Conservation (phyloP, 2,329 filamentous ascomycete genomes). For the Mycocentrospora acerina region DNA sequence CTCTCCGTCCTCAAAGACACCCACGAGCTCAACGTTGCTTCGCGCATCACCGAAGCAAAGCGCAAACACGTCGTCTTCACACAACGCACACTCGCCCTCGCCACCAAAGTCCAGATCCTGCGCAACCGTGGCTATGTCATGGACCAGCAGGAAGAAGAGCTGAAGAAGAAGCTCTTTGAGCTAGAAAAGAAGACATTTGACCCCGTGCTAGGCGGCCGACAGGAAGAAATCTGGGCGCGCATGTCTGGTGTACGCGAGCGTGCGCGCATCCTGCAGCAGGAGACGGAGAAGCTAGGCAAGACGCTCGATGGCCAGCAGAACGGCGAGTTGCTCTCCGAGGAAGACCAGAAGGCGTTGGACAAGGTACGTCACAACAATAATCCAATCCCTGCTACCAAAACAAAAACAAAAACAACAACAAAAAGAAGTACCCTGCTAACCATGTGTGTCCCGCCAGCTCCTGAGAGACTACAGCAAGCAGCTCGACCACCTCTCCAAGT, state of each 20-base stretch:
- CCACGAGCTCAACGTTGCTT: constrained; percentile 75
- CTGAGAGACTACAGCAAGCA: constrained; percentile 81
- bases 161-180: constrained; percentile 69
- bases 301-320: constrained; percentile 49
- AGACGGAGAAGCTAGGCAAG: constrained; percentile 68
- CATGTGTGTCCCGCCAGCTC: constrained; percentile 57
- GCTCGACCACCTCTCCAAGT: constrained; percentile 70
- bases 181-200: constrained; percentile 72
- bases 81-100: constrained; percentile 71
- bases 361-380: constrained; percentile 66
- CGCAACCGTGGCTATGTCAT: constrained; percentile 80
- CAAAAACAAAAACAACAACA: too few species aligned
- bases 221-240: constrained; percentile 84
- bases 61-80: constrained; percentile 72
- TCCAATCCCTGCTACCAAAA: too few species aligned
- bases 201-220: constrained; percentile 70
- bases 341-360: constrained; percentile 70
- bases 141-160: constrained; percentile 74
- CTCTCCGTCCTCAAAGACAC: constrained; percentile 71
- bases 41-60: constrained; percentile 70
- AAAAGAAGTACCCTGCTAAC: too few species aligned
- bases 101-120: constrained; percentile 77
- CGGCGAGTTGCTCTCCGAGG: constrained; percentile 61
- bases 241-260: constrained; percentile 74
- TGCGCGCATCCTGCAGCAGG: constrained; percentile 69